These are phyloP conservation scores for Rhynchospora tenuis DNA, from an alignment of 176 grass and related monocot genomes.

Conservation along the genomic window DNA sequence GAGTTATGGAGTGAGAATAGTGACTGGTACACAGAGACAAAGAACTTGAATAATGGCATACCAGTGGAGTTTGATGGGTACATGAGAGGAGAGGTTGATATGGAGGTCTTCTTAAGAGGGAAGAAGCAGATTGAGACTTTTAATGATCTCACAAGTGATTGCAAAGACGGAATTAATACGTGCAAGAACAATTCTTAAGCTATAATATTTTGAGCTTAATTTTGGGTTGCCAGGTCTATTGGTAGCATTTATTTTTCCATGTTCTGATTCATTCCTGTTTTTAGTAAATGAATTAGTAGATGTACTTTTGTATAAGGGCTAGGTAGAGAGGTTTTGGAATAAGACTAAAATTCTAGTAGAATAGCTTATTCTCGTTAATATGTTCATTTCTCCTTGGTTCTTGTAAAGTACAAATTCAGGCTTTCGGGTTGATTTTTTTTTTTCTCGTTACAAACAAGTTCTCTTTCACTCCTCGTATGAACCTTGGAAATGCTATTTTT, in stretches of 20 bases:
- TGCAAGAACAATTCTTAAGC: constrained; percentile 31
- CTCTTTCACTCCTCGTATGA: not conserved
- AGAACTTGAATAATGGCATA: constrained; percentile 67
- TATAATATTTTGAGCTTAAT: constrained; percentile 4
- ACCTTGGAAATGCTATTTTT: not conserved
- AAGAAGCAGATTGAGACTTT: constrained; percentile 87
- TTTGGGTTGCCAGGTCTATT: not conserved
- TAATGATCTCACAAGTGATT: constrained; percentile 78
- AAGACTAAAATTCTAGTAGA: constrained; percentile 7
- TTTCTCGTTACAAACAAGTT: not conserved
- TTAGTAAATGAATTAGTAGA: constrained; percentile 16
- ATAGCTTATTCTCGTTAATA: constrained; percentile 14
- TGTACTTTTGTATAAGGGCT: constrained; percentile 15
- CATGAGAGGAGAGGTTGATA: constrained; percentile 91
- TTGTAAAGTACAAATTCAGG: not conserved
- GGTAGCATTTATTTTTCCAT: constrained; percentile 4
- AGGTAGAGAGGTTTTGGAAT: constrained; percentile 8
- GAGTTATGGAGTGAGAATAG: constrained; percentile 76
- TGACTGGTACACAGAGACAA: constrained; percentile 84
- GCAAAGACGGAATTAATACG: constrained; percentile 84
- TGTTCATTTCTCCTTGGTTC: constrained; percentile 4
- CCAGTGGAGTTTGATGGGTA: constrained; percentile 87
- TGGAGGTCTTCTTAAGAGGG: constrained; percentile 81
- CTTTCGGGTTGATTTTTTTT: not conserved
- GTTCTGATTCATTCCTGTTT: constrained; percentile 7